Evolutionary conservation across 345 rosid genomes (phyloP).

Genomic region (Eucalyptus caleyi): DNA sequence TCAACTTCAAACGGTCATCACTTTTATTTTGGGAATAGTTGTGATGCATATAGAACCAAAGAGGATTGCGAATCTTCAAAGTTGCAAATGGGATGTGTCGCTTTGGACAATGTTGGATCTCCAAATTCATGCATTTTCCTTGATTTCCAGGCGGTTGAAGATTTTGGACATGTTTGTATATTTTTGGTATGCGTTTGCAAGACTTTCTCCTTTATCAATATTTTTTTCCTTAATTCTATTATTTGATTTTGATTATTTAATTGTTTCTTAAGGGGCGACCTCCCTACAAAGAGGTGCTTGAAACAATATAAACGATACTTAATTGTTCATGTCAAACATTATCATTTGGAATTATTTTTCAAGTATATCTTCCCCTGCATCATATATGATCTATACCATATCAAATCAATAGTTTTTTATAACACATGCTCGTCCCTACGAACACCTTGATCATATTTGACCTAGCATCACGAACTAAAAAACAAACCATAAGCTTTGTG

Average conservation of each 20-base stretch:
- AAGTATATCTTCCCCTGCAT: not conserved
- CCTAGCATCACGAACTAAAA: not conserved
- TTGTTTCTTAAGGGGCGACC: not conserved
- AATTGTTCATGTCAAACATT: too few species aligned
- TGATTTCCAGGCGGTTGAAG: not conserved
- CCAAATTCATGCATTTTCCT: not conserved
- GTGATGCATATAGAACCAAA: not conserved
- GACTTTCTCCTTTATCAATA: not conserved
- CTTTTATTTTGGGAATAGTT: not conserved
- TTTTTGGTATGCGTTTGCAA: too few species aligned
- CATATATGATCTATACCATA: not conserved
- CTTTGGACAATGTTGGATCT: not conserved
- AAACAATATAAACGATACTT: not conserved
- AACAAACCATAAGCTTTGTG: not conserved
- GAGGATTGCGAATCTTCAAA: too few species aligned
- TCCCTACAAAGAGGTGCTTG: not conserved
- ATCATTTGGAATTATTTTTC: not conserved
- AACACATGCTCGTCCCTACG: not conserved
- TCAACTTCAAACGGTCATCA: accelerated
- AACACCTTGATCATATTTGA: not conserved
- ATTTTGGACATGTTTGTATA: not conserved
- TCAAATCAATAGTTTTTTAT: not conserved
- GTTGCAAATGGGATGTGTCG: accelerated
- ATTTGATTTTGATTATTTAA: not conserved
- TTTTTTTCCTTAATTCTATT: too few species aligned